Conservation (phyloP, 352 stramenopile genomes). For the Pythium apleroticum region DNA sequence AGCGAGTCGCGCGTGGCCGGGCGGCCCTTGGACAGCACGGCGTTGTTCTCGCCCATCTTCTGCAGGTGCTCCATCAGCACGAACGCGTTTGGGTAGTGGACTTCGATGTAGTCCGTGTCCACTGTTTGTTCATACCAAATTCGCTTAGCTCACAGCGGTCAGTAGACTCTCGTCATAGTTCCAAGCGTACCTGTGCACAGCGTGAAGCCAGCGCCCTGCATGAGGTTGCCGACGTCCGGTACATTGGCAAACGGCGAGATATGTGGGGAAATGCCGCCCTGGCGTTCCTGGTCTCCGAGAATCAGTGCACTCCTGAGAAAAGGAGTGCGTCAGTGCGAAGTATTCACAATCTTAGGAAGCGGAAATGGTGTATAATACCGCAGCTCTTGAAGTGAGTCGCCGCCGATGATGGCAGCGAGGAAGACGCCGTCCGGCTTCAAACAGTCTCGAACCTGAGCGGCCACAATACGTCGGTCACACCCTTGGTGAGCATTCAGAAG, state of each 20-base stretch:
- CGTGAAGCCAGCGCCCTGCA: constrained; percentile 92
- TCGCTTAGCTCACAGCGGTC: too few species aligned
- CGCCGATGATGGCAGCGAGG: constrained; percentile 94
- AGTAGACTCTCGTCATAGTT: too few species aligned
- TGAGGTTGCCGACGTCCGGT: constrained; percentile 92
- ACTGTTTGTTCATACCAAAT: too few species aligned
- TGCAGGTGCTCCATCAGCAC: constrained; percentile 95
- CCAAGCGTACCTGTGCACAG: constrained; percentile 82
- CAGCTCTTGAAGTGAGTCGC: constrained; percentile 95
- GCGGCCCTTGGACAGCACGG: constrained; percentile 54
- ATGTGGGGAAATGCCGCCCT: constrained; percentile 94
- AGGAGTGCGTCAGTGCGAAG: neutral
- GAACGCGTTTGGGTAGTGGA: constrained; percentile 95
- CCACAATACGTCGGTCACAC: too few species aligned
- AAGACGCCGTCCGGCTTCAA: constrained; percentile 98
- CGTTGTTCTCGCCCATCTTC: constrained; percentile 97
- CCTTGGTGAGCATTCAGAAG: too few species aligned
- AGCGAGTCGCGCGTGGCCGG: constrained; percentile 91
- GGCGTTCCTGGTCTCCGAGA: constrained; percentile 93
- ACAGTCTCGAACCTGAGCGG: constrained; percentile 70
- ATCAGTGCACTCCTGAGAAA: constrained; percentile 87
- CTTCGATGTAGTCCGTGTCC: constrained; percentile 95
- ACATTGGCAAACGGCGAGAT: constrained; percentile 96
- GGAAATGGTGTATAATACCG: too few species aligned
- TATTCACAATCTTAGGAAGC: too few species aligned